Percentiles rank a stretch among this genome's conserved stretches.
phyloP scores from a whole-genome alignment of 2,329 filamentous ascomycete genomes.

The Aspergillus ruber region DNA sequence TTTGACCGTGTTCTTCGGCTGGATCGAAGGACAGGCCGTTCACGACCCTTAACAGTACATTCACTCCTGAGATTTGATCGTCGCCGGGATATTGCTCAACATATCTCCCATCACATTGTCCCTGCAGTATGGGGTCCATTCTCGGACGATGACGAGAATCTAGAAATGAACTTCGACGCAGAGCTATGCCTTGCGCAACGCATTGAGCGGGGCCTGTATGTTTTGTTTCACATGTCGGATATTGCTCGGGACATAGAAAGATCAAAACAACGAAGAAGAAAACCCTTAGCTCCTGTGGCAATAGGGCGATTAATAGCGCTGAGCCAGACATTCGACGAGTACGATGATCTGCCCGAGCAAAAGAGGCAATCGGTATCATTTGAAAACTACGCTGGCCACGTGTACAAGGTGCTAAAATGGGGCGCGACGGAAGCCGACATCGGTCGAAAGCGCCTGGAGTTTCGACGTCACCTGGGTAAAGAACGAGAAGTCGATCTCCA shows the following conservation, averaged over 20 bases:
- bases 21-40: conserved; percentile 17
- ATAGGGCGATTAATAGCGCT: conserved; percentile 12
- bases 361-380: conserved; percentile 8
- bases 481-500: conserved; percentile 22
- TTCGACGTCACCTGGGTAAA: conserved; percentile 18
- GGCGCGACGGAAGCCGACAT: conserved; percentile 20
- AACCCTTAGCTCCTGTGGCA: conserved; percentile 8
- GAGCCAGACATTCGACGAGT: conserved; percentile 14
- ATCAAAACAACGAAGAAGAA: conserved; percentile 4
- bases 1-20: conserved; percentile 52
- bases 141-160: conserved; percentile 12
- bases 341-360: conserved; percentile 11
- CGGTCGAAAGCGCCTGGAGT: conserved; percentile 16
- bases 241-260: conserved; percentile 15
- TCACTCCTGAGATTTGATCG: conserved; percentile 16
- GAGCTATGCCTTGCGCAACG: conserved; percentile 18
- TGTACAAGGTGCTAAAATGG: conserved; percentile 18
- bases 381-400: conserved; percentile 17
- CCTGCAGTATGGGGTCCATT: conserved; percentile 24
- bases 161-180: conserved; percentile 21
- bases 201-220: conserved; percentile 21
- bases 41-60: conserved; percentile 15
- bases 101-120: conserved; percentile 17
- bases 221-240: conserved; percentile 25
- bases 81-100: conserved; percentile 15